Evolutionary conservation across 2,329 filamentous ascomycete genomes (phyloP).

Genomic region (Podosphaera fusca): DNA sequence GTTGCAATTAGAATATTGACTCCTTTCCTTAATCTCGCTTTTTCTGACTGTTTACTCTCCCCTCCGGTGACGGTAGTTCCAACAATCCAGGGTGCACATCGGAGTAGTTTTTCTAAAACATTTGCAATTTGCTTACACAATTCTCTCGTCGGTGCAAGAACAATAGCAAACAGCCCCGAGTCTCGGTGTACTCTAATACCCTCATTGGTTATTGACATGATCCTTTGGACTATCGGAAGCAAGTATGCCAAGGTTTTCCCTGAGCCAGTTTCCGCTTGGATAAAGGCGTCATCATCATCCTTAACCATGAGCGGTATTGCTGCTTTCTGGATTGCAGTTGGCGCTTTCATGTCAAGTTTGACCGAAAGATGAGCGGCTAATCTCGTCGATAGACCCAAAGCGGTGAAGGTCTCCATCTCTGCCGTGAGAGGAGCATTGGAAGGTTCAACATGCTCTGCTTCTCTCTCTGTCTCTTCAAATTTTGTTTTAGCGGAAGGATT

Average conservation of each 20-base stretch:
- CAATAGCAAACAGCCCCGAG: conserved; percentile 76
- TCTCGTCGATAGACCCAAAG: conserved; percentile 57
- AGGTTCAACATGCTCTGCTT: conserved; percentile 38
- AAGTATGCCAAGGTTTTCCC: conserved; percentile 96
- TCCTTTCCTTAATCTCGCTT: conserved; percentile 79
- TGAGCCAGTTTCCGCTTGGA: conserved; percentile 91
- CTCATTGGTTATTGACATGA: conserved; percentile 48
- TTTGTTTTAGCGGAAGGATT: conserved; percentile 55
- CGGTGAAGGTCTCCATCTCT: conserved; percentile 67
- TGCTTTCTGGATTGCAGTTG: conserved; percentile 84
- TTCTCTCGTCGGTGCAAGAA: conserved; percentile 86
- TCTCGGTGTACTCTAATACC: conserved; percentile 46
- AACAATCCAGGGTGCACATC: conserved; percentile 86
- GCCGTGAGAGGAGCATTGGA: conserved; percentile 79
- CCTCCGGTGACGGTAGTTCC: conserved; percentile 59
- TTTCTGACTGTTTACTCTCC: conserved; percentile 58
- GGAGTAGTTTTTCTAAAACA: conserved; percentile 63
- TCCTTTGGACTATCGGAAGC: conserved; percentile 70
- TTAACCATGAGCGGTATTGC: conserved; percentile 61
- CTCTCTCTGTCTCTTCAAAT: conserved; percentile 23
- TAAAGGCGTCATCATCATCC: conserved; percentile 73
- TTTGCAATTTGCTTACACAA: conserved; percentile 80
- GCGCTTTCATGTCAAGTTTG: conserved; percentile 73
- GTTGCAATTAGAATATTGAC: conserved; percentile 92
- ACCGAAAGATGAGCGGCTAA: conserved; percentile 63